Base-by-base conservation (phyloP, 139 green algal species). In the Volvox reticuliferus region DNA sequence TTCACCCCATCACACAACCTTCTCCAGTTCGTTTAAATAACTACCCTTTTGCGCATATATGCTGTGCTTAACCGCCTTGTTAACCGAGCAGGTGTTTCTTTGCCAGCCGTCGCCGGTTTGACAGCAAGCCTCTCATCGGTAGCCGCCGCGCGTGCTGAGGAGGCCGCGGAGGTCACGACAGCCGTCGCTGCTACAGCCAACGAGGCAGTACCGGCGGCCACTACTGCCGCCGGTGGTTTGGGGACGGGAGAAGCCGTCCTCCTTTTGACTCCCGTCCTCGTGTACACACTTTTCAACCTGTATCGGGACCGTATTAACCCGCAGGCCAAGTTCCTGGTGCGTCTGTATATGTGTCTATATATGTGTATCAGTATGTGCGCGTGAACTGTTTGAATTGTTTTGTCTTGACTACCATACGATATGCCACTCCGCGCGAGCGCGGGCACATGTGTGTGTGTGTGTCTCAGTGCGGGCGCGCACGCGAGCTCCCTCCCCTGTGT, bases 271-370 rank as follows among this genome's bases (percentile, higher is more conserved):
- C 84, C 84, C 28, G 68, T 81, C 12, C 5, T 80, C 33, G 28
- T 89, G n/a, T 90, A 90, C 32, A 55, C 50, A 18, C 28, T 75
- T 16, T 90, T 90, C 86, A 83, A 75, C 71, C 50, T 90, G 44
- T 90, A 90, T 69, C n/a, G 86, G 14, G 71, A 90, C 14, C 30
- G 26, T 12, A 1, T 84, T 44, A 90, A 90, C 86, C 86, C 86
- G 1, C 35, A 84, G 50, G 86, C 73, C 33, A 62, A 36, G n/a
- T 90, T 90, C 50, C 86, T 89, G 84, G 84, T 87, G 61, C 35
- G 79, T 55, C 44, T 55, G 44, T 55, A 55, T 55, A 9, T 55
- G 9, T 55, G 44, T 55, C 5, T 55, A 55, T 55, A 9, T 55
- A 55, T 80, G 24, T 80, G 73, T 80, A 9, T 13, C 9, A 36